phyloP scores from a whole-genome alignment of 352 stramenopile species.

The Phytophthora kernoviae region DNA sequence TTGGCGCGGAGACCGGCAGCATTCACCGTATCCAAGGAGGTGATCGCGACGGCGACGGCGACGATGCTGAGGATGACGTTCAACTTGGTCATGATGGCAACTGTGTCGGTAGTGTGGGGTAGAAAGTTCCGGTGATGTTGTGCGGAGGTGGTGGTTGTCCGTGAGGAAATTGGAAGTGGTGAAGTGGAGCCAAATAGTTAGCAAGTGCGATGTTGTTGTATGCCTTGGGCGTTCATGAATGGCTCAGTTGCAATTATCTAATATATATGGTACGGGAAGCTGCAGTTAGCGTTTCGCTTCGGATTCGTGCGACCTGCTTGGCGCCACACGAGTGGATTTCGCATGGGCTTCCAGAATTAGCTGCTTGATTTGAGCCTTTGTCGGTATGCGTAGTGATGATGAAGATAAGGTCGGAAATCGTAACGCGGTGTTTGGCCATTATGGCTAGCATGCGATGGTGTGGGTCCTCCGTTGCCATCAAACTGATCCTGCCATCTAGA shows the following conservation, averaged over 20 bases:
- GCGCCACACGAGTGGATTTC: not conserved
- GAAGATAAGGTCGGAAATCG: not conserved
- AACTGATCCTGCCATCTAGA: not conserved
- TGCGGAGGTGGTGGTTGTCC: not conserved
- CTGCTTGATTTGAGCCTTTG: not conserved
- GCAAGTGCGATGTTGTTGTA: not conserved
- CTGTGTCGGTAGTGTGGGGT: not conserved
- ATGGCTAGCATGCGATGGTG: not conserved
- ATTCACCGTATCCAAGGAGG: constrained; percentile 13
- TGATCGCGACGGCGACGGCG: constrained; percentile 7
- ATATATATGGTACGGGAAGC: not conserved
- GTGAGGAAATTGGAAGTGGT: not conserved
- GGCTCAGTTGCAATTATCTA: too few species aligned
- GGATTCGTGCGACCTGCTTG: not conserved
- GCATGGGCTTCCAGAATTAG: not conserved
- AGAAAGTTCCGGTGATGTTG: constrained; percentile 8
- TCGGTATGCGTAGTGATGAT: too few species aligned
- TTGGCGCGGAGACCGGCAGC: constrained; percentile 17
- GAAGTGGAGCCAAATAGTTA: not conserved
- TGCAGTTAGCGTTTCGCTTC: not conserved
- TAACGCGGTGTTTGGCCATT: not conserved
- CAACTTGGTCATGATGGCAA: constrained; percentile 27
- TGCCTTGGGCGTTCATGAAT: too few species aligned
- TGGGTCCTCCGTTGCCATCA: not conserved
- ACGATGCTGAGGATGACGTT: constrained; percentile 28